Evolutionary conservation across 176 grass and related monocot species (phyloP).

Genomic region (Thalia dealbata): DNA sequence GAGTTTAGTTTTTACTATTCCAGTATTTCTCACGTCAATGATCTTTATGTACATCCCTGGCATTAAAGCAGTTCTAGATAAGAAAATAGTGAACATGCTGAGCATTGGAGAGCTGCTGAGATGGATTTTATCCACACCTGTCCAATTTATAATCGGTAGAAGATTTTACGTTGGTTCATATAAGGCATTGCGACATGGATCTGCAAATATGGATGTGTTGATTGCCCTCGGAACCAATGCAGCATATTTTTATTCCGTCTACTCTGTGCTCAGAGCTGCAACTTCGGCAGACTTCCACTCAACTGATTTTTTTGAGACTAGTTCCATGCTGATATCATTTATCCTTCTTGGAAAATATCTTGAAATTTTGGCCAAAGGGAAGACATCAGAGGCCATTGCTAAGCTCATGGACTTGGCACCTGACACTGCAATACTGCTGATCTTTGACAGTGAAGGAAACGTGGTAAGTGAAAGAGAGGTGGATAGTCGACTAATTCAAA

Average conservation of each 20-base stretch:
- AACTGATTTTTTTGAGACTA: slow-evolving; percentile 98
- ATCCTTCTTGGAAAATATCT: slow-evolving; percentile 95
- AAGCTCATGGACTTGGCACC: slow-evolving; percentile 97
- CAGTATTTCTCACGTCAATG: slow-evolving; percentile 91
- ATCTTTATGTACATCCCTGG: slow-evolving; percentile 90
- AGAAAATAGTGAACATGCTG: slow-evolving; percentile 78
- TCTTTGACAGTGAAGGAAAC: slow-evolving; percentile 46
- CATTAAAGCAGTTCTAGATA: slow-evolving; percentile 47
- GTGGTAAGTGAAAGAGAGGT: slow-evolving; percentile 65
- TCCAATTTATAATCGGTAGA: slow-evolving; percentile 80
- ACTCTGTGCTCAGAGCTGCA: slow-evolving; percentile 66
- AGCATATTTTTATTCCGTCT: slow-evolving; percentile 86
- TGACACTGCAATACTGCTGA: slow-evolving; percentile 54
- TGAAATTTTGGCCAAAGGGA: slow-evolving; percentile 94
- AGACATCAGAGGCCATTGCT: slow-evolving; percentile 85
- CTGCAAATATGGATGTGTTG: slow-evolving; percentile 97
- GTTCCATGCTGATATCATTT: slow-evolving; percentile 96
- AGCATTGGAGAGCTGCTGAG: slow-evolving; percentile 63
- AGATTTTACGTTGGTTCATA: slow-evolving; percentile 84
- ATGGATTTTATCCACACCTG: slow-evolving; percentile 83
- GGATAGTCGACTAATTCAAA: slow-evolving; percentile 82
- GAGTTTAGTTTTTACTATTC: slow-evolving; percentile 84
- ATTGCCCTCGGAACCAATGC: slow-evolving; percentile 89
- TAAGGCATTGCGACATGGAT: slow-evolving; percentile 58
- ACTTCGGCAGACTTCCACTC: slow-evolving; percentile 47